These are phyloP conservation scores for Cystofilobasidium macerans DNA, from an alignment of 768 basidiomycete species.

Conservation along the genomic window DNA sequence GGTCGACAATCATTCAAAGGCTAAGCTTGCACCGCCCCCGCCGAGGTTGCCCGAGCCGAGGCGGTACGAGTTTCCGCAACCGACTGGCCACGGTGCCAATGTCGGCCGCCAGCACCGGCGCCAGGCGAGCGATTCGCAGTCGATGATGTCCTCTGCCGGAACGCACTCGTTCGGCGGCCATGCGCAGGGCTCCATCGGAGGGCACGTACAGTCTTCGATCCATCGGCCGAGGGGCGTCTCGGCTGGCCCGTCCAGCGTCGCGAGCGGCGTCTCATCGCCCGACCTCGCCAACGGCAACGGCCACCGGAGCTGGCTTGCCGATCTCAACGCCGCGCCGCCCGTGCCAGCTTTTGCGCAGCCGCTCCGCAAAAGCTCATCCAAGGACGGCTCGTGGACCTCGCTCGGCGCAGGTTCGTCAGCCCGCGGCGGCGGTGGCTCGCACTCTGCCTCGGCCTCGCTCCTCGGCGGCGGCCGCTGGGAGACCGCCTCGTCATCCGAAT, in stretches of 20 bases:
- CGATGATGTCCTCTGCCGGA: neutral
- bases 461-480: slow-evolving; percentile 4
- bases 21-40: slow-evolving; percentile 3
- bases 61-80: slow-evolving; percentile 22
- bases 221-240: slow-evolving; percentile 3
- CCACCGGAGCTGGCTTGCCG: neutral
- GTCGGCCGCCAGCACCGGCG: slow-evolving; percentile 5
- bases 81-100: neutral
- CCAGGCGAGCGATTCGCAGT: slow-evolving; percentile 12
- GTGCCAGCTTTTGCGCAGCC: neutral
- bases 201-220: neutral
- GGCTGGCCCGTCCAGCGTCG: neutral
- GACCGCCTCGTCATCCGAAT: neutral
- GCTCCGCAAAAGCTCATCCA: neutral
- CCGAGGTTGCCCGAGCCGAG: slow-evolving; percentile 15
- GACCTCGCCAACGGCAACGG: neutral
- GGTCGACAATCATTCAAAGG: slow-evolving; percentile 4
- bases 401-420: neutral
- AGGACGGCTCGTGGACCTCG: slow-evolving; percentile 5
- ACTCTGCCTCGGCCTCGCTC: neutral
- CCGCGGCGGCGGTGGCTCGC: neutral
- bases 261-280: neutral
- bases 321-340: neutral
- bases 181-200: neutral
- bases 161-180: neutral